Evolutionary conservation across 169 alveolate genomes (phyloP).

Genomic region (Plasmodium cynomolgi): DNA sequence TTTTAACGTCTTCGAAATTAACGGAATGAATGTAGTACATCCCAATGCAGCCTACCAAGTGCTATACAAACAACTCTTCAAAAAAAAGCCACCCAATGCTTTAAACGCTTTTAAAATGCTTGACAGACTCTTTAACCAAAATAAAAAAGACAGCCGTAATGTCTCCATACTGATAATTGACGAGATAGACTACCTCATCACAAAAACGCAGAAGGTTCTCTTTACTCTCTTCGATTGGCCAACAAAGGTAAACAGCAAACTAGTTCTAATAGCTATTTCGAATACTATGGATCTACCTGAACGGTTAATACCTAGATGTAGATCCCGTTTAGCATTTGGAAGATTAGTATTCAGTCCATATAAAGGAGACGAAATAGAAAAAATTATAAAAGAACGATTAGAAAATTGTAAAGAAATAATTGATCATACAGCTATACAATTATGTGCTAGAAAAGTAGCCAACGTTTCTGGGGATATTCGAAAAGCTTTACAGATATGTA

Average conservation of each 20-base stretch:
- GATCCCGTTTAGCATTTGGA: constrained; percentile 86
- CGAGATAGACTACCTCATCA: constrained; percentile 85
- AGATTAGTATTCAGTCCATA: constrained; percentile 87
- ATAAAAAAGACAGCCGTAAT: constrained; percentile 35
- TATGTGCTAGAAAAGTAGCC: constrained; percentile 88
- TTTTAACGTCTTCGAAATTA: constrained; percentile 83
- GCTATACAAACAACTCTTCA: constrained; percentile 76
- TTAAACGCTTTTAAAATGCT: constrained; percentile 46
- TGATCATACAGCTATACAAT: constrained; percentile 81
- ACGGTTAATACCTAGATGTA: constrained; percentile 84
- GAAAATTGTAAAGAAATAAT: constrained; percentile 52
- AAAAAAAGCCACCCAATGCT: constrained; percentile 64
- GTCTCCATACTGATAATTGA: constrained; percentile 81
- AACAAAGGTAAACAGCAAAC: constrained; percentile 80
- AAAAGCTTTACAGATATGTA: constrained; percentile 86
- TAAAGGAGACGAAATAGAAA: constrained; percentile 85
- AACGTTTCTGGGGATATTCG: constrained; percentile 87
- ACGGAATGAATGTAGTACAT: constrained; percentile 82
- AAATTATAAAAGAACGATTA: constrained; percentile 76
- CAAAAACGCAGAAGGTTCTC: constrained; percentile 85
- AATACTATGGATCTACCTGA: constrained; percentile 91
- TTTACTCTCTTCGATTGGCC: constrained; percentile 92
- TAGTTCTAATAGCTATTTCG: constrained; percentile 86
- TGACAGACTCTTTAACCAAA: constrained; percentile 47
- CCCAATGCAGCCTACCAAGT: constrained; percentile 84